phyloP scores from a whole-genome alignment of 1,284 basidiomycete genomes.

The Meripilus lineatus region DNA sequence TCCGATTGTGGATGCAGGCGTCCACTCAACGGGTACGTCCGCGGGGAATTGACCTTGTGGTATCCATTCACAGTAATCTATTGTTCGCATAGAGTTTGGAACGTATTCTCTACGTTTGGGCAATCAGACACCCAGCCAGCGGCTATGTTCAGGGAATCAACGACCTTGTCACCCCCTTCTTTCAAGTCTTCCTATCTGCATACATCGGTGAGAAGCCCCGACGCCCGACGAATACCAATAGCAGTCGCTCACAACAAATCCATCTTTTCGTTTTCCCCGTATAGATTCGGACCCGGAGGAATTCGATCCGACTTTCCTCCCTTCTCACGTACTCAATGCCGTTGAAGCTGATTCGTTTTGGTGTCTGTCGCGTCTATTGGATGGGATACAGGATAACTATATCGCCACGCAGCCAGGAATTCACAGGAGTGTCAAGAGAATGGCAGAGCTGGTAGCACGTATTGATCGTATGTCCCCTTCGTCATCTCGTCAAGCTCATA shows the following conservation, averaged over 20 bases:
- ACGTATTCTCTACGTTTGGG: slow-evolving; percentile 95
- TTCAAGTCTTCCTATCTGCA: slow-evolving; percentile 87
- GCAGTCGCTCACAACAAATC: slow-evolving; percentile 10
- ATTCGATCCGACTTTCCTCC: slow-evolving; percentile 78
- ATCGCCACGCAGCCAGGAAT: slow-evolving; percentile 95
- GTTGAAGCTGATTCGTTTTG: slow-evolving; percentile 96
- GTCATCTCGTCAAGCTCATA: not conserved
- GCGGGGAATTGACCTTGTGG: slow-evolving; percentile 1
- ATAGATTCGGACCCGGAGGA: slow-evolving; percentile 83
- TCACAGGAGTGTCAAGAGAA: slow-evolving; percentile 84
- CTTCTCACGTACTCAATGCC: slow-evolving; percentile 67
- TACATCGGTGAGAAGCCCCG: slow-evolving; percentile 65
- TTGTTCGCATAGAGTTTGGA: slow-evolving; percentile 67
- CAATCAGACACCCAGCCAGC: slow-evolving; percentile 92
- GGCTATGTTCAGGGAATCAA: slow-evolving; percentile 99
- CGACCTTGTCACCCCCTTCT: slow-evolving; percentile 93
- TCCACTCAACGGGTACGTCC: slow-evolving; percentile 76
- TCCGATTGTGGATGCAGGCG: slow-evolving; percentile 83
- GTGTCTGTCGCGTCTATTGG: slow-evolving; percentile 90
- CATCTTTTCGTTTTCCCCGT: slow-evolving; percentile 8
- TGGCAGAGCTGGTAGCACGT: slow-evolving; percentile 88
- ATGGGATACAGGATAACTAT: slow-evolving; percentile 97
- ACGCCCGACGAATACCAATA: not conserved
- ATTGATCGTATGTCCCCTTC: slow-evolving; percentile 69
- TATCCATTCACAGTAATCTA: slow-evolving; percentile 12